Conservation (phyloP, 495 filamentous ascomycete genomes). For the Lasiosphaeris hirsuta region DNA sequence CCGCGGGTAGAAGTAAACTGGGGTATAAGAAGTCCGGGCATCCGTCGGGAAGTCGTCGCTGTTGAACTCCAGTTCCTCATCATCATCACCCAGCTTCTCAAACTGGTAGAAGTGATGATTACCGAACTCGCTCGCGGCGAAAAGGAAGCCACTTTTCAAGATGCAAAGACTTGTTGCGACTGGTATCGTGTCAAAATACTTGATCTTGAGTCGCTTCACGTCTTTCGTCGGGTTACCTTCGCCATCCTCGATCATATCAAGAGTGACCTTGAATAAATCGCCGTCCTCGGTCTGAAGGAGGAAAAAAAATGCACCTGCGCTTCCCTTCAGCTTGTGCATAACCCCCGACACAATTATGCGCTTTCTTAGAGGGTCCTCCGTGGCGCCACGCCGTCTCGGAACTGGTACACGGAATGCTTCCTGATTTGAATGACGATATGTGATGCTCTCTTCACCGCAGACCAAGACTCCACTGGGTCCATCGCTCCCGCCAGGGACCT, state of each 20-base stretch:
- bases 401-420: constrained; percentile 85
- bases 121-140: constrained; percentile 86
- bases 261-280: constrained; percentile 92
- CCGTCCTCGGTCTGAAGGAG: constrained; percentile 93
- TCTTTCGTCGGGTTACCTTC: constrained; percentile 73
- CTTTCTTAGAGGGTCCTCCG: constrained; percentile 90
- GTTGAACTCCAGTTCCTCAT: constrained; percentile 78
- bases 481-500: constrained; percentile 91
- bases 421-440: constrained; percentile 91
- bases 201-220: constrained; percentile 82
- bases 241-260: constrained; percentile 84
- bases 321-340: constrained; percentile 94
- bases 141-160: constrained; percentile 92
- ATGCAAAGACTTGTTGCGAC: constrained; percentile 83
- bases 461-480: constrained; percentile 93
- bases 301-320: constrained; percentile 83
- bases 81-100: constrained; percentile 94
- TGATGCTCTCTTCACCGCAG: constrained; percentile 90
- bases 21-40: constrained; percentile 60
- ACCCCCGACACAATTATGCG: constrained; percentile 82
- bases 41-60: constrained; percentile 82
- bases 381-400: constrained; percentile 77
- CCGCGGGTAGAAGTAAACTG: constrained; percentile 81
- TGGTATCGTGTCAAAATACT: constrained; percentile 96
- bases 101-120: constrained; percentile 97